Evolutionary conservation across 768 basidiomycete species (phyloP), one percentile per base, ranked within the genome.

Genomic region (Xanthoconium purpureum): DNA sequence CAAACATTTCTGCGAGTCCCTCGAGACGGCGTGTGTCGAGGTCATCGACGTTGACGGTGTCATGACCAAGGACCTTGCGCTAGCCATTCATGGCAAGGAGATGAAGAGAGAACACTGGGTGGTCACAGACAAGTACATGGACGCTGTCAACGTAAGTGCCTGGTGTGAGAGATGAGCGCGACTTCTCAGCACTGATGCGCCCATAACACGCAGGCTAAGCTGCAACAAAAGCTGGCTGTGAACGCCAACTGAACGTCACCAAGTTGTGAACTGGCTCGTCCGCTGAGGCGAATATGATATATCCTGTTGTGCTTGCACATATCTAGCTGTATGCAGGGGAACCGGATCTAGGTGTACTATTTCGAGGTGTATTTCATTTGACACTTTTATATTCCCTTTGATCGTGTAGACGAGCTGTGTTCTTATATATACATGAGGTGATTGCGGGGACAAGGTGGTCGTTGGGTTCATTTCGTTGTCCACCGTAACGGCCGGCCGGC

Each of bases 101-200:
- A 84, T 96, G 91, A 84, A 87, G 78, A 80, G 95, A 64, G 93
- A 94, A 65, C 90, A 98, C 74, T 98, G 94, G 92, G 96, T 97
- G n/a, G 75, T 94, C 28, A 98, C 94, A 5, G 85, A 92, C 71
- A 89, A 81, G 44, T 97, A 96, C 69, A 88, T 97, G 91, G 91
- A 95, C 73, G 83, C 87, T 48, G 94, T 96, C 47, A 91, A 93
- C 69, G 92, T 91, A 63, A 71, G 84, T 78, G 0, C n/a, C 17
- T 37, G 32, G 35, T 47, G 32, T 18, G 13, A 15, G 13, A 15
- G 53, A 14, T 15, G n/a, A 36, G 29, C 39, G 15, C n/a, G 11
- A 28, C n/a, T 36, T 15, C 37, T 9, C 5, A 28, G 29, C 18
- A 42, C 56, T 71, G 59, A 72, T 52, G 52, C 37, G 54, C 49